Conservation (phyloP, 2,329 filamentous ascomycete genomes). For the Colletotrichum somersetense region DNA sequence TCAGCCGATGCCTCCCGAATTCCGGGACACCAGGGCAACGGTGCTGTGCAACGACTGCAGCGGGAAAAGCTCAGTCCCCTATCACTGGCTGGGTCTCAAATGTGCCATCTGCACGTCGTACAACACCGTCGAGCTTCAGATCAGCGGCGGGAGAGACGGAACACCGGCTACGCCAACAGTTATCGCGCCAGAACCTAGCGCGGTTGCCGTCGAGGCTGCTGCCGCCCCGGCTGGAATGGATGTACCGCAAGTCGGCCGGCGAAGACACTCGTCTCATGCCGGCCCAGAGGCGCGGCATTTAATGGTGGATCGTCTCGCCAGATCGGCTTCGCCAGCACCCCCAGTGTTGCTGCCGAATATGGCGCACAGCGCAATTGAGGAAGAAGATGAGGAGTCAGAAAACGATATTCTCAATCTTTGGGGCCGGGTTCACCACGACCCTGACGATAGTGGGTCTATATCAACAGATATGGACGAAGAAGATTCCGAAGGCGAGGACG, state of each 20-base stretch:
- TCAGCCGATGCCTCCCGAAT: conserved; percentile 93
- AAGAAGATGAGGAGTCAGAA: conserved; percentile 54
- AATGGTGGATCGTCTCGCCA: conserved; percentile 56
- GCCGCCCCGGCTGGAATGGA: conserved; percentile 7
- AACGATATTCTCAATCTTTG: conserved; percentile 65
- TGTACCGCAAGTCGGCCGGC: conserved; percentile 42
- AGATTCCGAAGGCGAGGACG: conserved; percentile 58
- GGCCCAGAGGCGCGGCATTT: conserved; percentile 49
- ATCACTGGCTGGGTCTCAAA: conserved; percentile 95
- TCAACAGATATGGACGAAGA: conserved; percentile 54
- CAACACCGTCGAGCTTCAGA: conserved; percentile 75
- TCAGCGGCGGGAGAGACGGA: conserved; percentile 59
- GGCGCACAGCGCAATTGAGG: conserved; percentile 50
- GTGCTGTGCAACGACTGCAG: conserved; percentile 96
- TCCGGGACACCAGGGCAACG: conserved; percentile 81
- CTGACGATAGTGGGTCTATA: conserved; percentile 57
- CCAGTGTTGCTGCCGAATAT: conserved; percentile 33
- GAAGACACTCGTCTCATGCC: conserved; percentile 56
- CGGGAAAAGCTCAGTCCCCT: conserved; percentile 85
- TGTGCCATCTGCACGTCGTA: conserved; percentile 81
- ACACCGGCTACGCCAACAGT: background rate
- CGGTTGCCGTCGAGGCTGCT: conserved; percentile 1
- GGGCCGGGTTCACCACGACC: conserved; percentile 62
- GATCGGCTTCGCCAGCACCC: conserved; percentile 37
- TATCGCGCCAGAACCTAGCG: background rate